These are phyloP conservation scores for Phytophthora rubi DNA, from an alignment of 352 stramenopile species.

Conservation along the genomic window DNA sequence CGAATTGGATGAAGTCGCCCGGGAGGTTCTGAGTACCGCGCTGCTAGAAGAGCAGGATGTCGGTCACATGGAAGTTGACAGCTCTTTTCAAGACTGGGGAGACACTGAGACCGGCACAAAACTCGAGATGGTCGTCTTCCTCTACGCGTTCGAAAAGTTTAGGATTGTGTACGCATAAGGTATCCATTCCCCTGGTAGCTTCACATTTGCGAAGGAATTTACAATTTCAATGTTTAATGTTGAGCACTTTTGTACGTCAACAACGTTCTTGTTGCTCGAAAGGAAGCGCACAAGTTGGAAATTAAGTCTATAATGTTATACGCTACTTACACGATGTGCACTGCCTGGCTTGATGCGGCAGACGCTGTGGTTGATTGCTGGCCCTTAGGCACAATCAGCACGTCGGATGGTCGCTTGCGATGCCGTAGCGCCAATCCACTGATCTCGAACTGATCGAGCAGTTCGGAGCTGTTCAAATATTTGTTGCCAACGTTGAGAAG, in stretches of 20 bases:
- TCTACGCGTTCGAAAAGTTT: constrained; percentile 37
- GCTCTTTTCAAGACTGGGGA: not conserved
- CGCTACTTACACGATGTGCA: constrained; percentile 35
- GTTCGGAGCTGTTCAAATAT: constrained; percentile 57
- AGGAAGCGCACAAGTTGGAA: constrained; percentile 8
- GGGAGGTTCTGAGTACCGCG: constrained; percentile 17
- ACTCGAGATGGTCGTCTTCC: constrained; percentile 19
- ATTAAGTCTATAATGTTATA: constrained; percentile 42
- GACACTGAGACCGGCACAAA: constrained; percentile 6
- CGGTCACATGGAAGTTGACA: not conserved
- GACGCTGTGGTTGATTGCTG: constrained; percentile 35
- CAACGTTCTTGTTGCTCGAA: not conserved
- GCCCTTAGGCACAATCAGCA: constrained; percentile 46
- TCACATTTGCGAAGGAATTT: too few relatives aligned
- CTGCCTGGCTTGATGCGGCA: constrained; percentile 30
- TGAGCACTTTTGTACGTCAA: too few relatives aligned
- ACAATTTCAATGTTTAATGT: too few relatives aligned
- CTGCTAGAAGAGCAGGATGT: constrained; percentile 21
- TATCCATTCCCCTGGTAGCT: not conserved
- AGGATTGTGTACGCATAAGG: constrained; percentile 27
- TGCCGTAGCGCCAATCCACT: constrained; percentile 52
- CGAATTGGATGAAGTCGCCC: constrained; percentile 26
- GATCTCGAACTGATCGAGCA: constrained; percentile 67
- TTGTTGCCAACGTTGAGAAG: constrained; percentile 58
- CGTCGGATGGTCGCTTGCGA: constrained; percentile 44